Base-by-base conservation (phyloP, 2,329 filamentous ascomycete species). In the Monilinia aucupariae region DNA sequence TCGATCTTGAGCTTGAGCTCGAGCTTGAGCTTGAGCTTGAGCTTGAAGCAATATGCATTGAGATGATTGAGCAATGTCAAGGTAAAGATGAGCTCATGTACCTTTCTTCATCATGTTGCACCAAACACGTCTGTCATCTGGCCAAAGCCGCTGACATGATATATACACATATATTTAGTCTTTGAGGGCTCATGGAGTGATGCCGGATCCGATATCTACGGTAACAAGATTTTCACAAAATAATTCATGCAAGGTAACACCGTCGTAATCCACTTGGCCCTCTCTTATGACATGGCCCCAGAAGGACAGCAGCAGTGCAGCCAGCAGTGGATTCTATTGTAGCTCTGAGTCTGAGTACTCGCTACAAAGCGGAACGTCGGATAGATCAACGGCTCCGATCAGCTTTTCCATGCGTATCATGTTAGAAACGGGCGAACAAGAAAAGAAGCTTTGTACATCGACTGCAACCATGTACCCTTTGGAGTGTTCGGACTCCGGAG, bases 161-260 rank as follows among this genome's bases (percentile, higher is more conserved):
- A 13, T 12, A 37, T 13, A 37, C 12, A 13, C 17, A n/a, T 20
- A 32, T 2, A 5, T 22, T n/a, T 27, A 34, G 22, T 10, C 13
- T 25, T 47, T 30, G 25, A n/a, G 30, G 37, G 22, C 4, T 34
- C 20, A 1, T 34, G 1, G 41, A 5, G n/a, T n/a, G n/a, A 7
- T 56, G 20, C n/a, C 53, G 53, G 53, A 56, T 56, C 53, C 53
- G 53, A 56, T 56, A 8, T 34, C 41, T n/a, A 37, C 34, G 7
- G 34, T 8, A 20, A 43, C 10, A 9, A 27, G 15, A 5, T 20
- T 20, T 45, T 55, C 10, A 8, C 3, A 17, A 45, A 55, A 30
- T 10, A 43, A 17, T 43, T 22, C 25, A 45, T 55, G 25, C 30
- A n/a, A 20, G n/a, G 51, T 17, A 13, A 7, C 12, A 15, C 45